A percentile compares a stretch with the other conserved stretches of the same genome.
Conservation (phyloP, 306 rosid species). For the Cicer cuneatum region DNA sequence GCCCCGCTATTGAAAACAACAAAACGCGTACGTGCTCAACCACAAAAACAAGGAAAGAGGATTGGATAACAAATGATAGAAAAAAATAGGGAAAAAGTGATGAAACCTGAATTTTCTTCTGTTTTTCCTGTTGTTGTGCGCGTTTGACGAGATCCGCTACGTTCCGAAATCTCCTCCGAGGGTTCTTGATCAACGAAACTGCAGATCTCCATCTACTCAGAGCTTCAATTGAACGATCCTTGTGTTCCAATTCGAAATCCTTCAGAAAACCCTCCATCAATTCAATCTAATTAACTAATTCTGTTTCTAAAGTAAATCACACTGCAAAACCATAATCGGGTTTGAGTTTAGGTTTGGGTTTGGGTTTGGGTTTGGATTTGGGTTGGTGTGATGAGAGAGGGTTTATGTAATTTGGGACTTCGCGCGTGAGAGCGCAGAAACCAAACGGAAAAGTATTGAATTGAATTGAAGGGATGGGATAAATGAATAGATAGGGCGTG, state of each 20-base stretch:
- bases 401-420: background rate
- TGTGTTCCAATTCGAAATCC: conserved; percentile 61
- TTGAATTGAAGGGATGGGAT: background rate
- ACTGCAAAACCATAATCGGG: background rate
- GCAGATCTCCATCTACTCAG: conserved; percentile 69
- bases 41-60: too few species aligned
- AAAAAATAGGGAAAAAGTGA: background rate
- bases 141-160: conserved; percentile 78
- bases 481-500: background rate
- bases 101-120: conserved; percentile 60
- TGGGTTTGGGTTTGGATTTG: background rate
- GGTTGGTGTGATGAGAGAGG: background rate
- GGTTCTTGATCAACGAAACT: conserved; percentile 67
- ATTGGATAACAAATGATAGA: too few species aligned
- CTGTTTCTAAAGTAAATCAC: background rate
- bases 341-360: too few species aligned
- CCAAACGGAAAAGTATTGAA: background rate
- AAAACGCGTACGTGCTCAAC: too few species aligned
- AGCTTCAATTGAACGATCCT: conserved; percentile 51
- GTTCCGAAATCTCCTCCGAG: conserved; percentile 68
- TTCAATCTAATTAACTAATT: background rate
- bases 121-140: conserved; percentile 46
- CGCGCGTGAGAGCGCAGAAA: background rate
- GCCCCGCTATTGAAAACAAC: too few species aligned
- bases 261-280: conserved; percentile 52